These are phyloP conservation scores for Testicularia cyperi DNA, from an alignment of 1,284 basidiomycete genomes.

Conservation along the genomic window DNA sequence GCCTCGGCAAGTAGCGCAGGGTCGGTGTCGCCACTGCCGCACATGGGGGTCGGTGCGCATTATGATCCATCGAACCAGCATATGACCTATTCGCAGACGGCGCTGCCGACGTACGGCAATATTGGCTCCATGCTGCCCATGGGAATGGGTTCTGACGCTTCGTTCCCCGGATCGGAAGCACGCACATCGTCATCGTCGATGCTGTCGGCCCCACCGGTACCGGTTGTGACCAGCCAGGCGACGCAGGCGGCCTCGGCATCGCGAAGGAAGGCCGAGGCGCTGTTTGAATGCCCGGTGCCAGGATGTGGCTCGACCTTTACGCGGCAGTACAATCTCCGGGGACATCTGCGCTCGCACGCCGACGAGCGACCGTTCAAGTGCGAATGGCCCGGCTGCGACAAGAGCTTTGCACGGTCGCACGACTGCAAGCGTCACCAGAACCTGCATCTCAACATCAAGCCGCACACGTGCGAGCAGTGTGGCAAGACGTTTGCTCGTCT, in stretches of 20 bases:
- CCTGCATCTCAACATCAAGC: constrained; percentile 75
- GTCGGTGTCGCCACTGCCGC: constrained; percentile 21
- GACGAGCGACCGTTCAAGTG: constrained; percentile 92
- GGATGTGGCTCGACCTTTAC: constrained; percentile 85
- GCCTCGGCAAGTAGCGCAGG: constrained; percentile 31
- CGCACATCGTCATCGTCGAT: too few relatives aligned
- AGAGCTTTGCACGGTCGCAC: constrained; percentile 89
- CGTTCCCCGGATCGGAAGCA: too few relatives aligned
- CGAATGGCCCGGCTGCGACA: constrained; percentile 87
- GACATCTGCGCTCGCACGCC: constrained; percentile 92
- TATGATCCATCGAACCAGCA: constrained; percentile 16
- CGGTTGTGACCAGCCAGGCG: constrained; percentile 80
- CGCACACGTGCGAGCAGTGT: constrained; percentile 86
- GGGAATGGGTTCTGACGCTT: too few relatives aligned
- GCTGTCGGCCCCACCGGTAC: constrained; percentile 20
- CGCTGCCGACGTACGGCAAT: constrained; percentile 16
- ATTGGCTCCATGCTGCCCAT: neutral
- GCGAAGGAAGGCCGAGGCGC: constrained; percentile 81
- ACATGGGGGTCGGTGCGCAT: constrained; percentile 14
- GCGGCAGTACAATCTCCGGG: constrained; percentile 66
- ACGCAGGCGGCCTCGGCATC: constrained; percentile 88
- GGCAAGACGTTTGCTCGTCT: constrained; percentile 90
- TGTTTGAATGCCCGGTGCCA: constrained; percentile 88
- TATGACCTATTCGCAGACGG: constrained; percentile 29
- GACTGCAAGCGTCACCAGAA: constrained; percentile 79